Evolutionary conservation across 139 green algal species (phyloP).

Genomic region (Chlorella sp.): DNA sequence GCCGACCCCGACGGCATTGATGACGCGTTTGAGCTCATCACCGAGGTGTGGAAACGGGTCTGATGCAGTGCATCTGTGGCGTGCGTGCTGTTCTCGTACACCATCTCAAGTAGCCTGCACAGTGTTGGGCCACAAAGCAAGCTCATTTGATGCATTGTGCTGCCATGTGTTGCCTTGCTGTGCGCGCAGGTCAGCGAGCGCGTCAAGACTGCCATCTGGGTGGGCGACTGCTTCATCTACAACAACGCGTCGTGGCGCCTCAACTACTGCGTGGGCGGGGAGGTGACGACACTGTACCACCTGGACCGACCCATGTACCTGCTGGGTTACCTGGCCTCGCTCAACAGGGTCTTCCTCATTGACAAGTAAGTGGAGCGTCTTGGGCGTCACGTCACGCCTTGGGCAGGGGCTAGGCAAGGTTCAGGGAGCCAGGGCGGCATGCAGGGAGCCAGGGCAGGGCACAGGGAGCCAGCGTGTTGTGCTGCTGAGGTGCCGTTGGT

Average conservation of each 20-base stretch:
- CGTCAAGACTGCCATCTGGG: constrained; percentile 43
- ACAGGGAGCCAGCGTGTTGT: too few relatives aligned
- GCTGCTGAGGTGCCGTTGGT: too few relatives aligned
- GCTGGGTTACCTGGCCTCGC: constrained; percentile 90
- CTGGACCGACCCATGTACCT: constrained; percentile 96
- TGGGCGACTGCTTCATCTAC: constrained; percentile 99
- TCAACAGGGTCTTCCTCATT: constrained; percentile 90
- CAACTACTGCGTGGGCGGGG: constrained; percentile 95
- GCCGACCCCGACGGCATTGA: constrained; percentile 91
- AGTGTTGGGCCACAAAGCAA: too few relatives aligned
- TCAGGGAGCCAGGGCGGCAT: background rate
- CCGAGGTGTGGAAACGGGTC: constrained; percentile 58
- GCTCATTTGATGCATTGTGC: too few relatives aligned
- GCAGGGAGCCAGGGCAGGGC: background rate
- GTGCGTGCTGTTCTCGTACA: too few relatives aligned
- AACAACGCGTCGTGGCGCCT: constrained; percentile 94
- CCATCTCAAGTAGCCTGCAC: too few relatives aligned
- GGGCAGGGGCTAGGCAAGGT: background rate
- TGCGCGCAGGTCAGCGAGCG: constrained; percentile 25
- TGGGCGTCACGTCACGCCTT: background rate
- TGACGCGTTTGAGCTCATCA: constrained; percentile 93
- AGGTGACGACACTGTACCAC: constrained; percentile 96
- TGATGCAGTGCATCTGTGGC: background rate
- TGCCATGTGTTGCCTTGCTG: background rate
- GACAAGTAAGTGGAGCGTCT: constrained; percentile 78